Percentiles rank a stretch among this genome's conserved stretches.
phyloP scores from a whole-genome alignment of 176 grass and related monocot genomes.

The Oryza longistaminata region DNA sequence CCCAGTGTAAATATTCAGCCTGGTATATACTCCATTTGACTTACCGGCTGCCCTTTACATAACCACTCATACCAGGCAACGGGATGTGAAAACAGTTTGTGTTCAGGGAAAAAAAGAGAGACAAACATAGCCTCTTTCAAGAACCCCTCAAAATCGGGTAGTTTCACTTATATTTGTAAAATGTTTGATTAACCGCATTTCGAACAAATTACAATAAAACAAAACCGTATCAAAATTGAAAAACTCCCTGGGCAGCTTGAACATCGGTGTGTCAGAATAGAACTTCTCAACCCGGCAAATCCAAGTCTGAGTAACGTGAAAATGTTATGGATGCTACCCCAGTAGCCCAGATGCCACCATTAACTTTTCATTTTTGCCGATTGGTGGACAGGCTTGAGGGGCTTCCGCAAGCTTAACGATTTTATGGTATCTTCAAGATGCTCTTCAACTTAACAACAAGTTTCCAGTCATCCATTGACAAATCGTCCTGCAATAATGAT shows the following conservation, averaged over 20 bases:
- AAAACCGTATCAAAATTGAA: constrained; percentile 39
- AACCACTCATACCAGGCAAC: background rate
- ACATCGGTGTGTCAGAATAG: background rate
- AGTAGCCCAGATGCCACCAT: background rate
- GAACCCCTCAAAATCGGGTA: background rate
- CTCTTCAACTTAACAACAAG: constrained; percentile 67
- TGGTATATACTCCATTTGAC: too few relatives aligned
- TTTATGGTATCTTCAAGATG: constrained; percentile 68
- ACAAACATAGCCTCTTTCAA: background rate
- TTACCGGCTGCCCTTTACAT: background rate
- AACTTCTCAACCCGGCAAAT: background rate
- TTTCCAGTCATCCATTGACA: constrained; percentile 68
- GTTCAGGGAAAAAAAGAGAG: background rate
- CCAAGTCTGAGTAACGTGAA: background rate
- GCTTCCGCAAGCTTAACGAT: background rate
- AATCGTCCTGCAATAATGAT: constrained; percentile 51
- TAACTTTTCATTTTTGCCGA: background rate
- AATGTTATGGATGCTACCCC: background rate
- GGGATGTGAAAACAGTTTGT: background rate
- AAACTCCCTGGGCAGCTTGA: background rate
- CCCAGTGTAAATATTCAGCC: too few relatives aligned
- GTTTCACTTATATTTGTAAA: constrained; percentile 5
- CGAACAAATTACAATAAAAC: constrained; percentile 21
- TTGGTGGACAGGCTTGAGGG: background rate
- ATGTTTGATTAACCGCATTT: background rate